phyloP scores from a whole-genome alignment of 371 early-diverging fungal genomes.

The Rhizopus sp. region DNA sequence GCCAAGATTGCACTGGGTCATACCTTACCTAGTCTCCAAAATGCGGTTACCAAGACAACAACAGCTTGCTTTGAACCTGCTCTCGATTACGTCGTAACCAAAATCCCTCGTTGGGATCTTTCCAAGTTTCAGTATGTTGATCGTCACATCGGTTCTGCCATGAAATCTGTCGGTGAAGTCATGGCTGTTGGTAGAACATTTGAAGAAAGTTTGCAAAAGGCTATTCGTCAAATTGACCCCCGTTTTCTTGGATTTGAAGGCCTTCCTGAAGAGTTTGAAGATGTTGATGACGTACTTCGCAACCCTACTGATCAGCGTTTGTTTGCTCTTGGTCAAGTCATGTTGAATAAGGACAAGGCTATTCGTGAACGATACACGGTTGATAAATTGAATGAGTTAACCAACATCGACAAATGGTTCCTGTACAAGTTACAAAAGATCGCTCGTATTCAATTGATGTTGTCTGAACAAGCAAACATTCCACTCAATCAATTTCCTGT shows the following conservation, averaged over 20 bases:
- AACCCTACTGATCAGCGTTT: conserved; percentile 90
- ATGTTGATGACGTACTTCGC: conserved; percentile 77
- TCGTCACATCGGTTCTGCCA: conserved; percentile 78
- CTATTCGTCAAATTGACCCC: conserved; percentile 89
- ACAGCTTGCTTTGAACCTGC: conserved; percentile 95
- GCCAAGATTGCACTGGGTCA: conserved; percentile 93
- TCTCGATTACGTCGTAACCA: conserved; percentile 90
- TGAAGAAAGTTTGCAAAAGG: conserved; percentile 96
- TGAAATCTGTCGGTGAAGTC: conserved; percentile 97
- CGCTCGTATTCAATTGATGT: conserved; percentile 39
- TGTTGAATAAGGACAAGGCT: conserved; percentile 78
- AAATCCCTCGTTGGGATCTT: conserved; percentile 97
- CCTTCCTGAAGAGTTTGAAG: conserved; percentile 46
- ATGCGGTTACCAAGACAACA: conserved; percentile 91
- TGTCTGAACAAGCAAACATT: conserved; percentile 45
- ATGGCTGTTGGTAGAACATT: conserved; percentile 95
- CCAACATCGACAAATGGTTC: conserved; percentile 95
- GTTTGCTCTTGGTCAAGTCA: conserved; percentile 89
- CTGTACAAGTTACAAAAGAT: conserved; percentile 85
- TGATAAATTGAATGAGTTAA: conserved; percentile 83
- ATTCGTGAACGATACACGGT: conserved; percentile 82
- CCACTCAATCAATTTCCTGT: conserved; percentile 40
- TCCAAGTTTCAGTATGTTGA: conserved; percentile 91
- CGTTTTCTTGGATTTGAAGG: conserved; percentile 81
- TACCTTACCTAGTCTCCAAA: conserved; percentile 82